These are phyloP conservation scores for Russula dissimulans DNA, from an alignment of 768 basidiomycete species.

Conservation along the genomic window DNA sequence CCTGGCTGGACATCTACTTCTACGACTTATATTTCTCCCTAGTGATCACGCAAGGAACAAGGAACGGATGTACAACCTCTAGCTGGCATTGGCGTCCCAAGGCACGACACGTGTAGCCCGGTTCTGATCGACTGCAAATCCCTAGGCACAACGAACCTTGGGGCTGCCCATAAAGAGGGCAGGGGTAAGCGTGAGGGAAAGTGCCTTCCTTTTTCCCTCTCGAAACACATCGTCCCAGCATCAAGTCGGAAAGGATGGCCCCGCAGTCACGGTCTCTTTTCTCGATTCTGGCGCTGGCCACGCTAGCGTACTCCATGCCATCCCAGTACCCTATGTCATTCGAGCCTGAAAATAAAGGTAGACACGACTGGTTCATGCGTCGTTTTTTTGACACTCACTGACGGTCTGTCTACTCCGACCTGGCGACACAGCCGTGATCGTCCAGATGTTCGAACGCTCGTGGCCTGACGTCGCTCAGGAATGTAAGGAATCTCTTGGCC, in stretches of 20 bases:
- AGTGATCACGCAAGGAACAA: no score
- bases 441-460: conserved; percentile 65
- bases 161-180: neutral
- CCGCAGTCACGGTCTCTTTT: neutral
- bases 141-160: no score
- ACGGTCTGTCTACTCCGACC: no score
- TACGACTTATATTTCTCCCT: no score
- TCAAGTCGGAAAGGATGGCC: neutral
- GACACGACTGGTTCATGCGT: neutral
- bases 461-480: conserved; percentile 47
- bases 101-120: no score
- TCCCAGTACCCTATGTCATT: neutral
- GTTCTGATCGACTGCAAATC: no score
- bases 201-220: neutral
- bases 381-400: neutral
- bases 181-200: neutral
- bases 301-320: neutral
- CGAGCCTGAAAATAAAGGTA: neutral
- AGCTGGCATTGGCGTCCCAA: no score
- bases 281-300: neutral
- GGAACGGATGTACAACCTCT: no score
- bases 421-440: conserved; percentile 36
- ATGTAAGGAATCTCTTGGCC: conserved; percentile 57
- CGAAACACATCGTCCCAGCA: neutral
- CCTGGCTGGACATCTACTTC: no score